Base-by-base conservation (phyloP, 2,329 filamentous ascomycete species). In the Xylariales sp. region DNA sequence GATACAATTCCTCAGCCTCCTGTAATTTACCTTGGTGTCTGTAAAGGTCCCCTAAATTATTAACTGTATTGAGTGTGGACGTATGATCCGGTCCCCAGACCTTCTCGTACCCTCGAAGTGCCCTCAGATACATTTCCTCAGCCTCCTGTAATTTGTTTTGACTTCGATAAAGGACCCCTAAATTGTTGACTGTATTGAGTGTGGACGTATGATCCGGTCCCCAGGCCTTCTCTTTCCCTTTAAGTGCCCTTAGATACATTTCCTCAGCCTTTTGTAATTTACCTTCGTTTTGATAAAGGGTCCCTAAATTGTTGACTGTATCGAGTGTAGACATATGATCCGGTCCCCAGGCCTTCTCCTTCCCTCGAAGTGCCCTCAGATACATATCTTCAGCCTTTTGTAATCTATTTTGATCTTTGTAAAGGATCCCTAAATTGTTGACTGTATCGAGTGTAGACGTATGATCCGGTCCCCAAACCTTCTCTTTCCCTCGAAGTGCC, bases 321-420 rank as follows among this genome's bases (percentile, higher is more conserved):
- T 33, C 19, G 13, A 56, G 44, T 25, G 53, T 53, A 29, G 40
- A 51, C 14, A 40, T 42, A 38, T 56, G 52, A 25, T 48, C 40
- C 6, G 43, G 31, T 19, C 52, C 29, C 29, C 29, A 30, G 10
- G 29, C 29, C 29, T 30, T 30, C 29, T 30, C 29, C 10, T 30
- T 11, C 29, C 29, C 29, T 30, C 16, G 29, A 30, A 30, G 29
- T 15, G 29, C 29, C 14, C 29, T 8, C 7, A 30, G 30, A 30
- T 46, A 50, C 42, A 56, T 52, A 39, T 40, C n/a, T 30, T 55
- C 45, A 29, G 50, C 54, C 41, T 48, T 40, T 13, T 41, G 25
- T 12, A 51, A 37, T 38, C 43, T 49, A 19, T 40, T 44, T 38
- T 52, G 47, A 15, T 50, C 14, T 31, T 2, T 5, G 39, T 55